Conservation (phyloP, 768 basidiomycete species). For the Sarcodon aspratus region DNA sequence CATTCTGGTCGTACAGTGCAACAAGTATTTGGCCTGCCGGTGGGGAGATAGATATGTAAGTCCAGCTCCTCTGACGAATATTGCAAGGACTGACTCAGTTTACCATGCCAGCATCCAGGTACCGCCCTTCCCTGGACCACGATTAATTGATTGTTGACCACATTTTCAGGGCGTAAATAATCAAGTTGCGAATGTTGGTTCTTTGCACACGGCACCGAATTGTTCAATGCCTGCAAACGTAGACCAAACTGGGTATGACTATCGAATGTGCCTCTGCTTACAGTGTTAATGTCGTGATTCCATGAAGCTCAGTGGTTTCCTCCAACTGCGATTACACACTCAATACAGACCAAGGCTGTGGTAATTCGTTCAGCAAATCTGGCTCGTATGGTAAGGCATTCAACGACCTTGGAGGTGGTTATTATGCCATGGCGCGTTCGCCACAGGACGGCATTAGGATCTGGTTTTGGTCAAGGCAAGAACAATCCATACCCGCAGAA, state of each 20-base stretch:
- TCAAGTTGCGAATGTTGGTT: conserved; percentile 31
- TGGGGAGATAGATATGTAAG: conserved; percentile 44
- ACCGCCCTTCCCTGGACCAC: too few relatives aligned
- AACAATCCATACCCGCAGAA: conserved; percentile 28
- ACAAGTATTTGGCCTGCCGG: conserved; percentile 45
- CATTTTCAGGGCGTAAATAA: conserved; percentile 32
- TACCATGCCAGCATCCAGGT: too few relatives aligned
- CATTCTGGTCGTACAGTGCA: conserved; percentile 46
- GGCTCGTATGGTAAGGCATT: conserved; percentile 36
- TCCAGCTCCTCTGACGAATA: too few relatives aligned
- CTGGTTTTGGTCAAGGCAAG: conserved; percentile 51
- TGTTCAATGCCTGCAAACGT: conserved; percentile 34
- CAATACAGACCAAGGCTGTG: conserved; percentile 54
- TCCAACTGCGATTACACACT: conserved; percentile 36
- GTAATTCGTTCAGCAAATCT: conserved; percentile 28
- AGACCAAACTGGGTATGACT: conserved; percentile 33
- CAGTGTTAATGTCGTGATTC: neutral
- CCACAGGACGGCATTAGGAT: conserved; percentile 32
- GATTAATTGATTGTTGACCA: too few relatives aligned
- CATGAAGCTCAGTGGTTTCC: conserved; percentile 24
- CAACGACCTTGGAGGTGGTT: conserved; percentile 47
- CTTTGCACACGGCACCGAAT: conserved; percentile 41
- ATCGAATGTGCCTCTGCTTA: neutral
- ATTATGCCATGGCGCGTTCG: conserved; percentile 40
- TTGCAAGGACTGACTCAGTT: too few relatives aligned